Evolutionary conservation across 2,329 filamentous ascomycete genomes (phyloP).

Genomic region (Raffaelea albimanens): DNA sequence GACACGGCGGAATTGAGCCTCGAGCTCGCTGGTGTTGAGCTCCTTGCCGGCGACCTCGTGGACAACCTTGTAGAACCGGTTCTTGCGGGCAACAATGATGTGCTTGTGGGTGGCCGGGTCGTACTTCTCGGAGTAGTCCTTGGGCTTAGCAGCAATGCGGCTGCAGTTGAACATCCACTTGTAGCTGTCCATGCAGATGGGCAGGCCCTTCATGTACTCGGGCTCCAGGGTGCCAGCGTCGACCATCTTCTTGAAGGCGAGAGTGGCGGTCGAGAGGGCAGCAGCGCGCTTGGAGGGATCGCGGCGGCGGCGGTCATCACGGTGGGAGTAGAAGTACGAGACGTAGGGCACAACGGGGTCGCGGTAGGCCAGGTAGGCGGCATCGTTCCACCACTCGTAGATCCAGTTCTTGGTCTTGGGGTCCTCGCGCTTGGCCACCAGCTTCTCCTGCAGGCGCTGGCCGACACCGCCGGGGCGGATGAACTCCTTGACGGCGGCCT

Average conservation of each 20-base stretch:
- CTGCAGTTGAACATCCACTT: conserved; percentile 98
- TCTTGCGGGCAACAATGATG: conserved; percentile 85
- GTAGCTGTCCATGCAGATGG: conserved; percentile 97
- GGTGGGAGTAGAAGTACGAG: conserved; percentile 98
- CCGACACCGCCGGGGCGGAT: conserved; percentile 78
- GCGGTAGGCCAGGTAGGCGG: conserved; percentile 84
- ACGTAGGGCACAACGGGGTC: conserved; percentile 97
- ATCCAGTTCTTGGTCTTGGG: conserved; percentile 88
- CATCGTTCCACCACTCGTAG: conserved; percentile 96
- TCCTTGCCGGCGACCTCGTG: conserved; percentile 75
- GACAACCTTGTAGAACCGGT: conserved; percentile 90
- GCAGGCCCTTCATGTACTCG: conserved; percentile 97
- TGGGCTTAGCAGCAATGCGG: conserved; percentile 72
- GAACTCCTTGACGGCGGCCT: conserved; percentile 81
- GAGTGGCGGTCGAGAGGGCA: conserved; percentile 71
- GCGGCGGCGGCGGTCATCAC: conserved; percentile 79
- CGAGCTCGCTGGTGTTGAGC: conserved; percentile 81
- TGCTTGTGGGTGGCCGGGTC: conserved; percentile 62
- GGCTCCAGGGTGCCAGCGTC: conserved; percentile 77
- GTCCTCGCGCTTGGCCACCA: conserved; percentile 69
- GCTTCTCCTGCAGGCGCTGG: conserved; percentile 75
- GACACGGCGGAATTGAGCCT: conserved; percentile 78
- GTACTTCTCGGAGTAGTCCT: conserved; percentile 79
- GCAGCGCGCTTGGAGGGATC: conserved; percentile 89
- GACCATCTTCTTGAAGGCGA: conserved; percentile 93